Percentiles rank a stretch among this genome's conserved stretches.
These are phyloP conservation scores for Fusarium robinianum DNA, from an alignment of 2,329 filamentous ascomycete species.

Conservation along the genomic window DNA sequence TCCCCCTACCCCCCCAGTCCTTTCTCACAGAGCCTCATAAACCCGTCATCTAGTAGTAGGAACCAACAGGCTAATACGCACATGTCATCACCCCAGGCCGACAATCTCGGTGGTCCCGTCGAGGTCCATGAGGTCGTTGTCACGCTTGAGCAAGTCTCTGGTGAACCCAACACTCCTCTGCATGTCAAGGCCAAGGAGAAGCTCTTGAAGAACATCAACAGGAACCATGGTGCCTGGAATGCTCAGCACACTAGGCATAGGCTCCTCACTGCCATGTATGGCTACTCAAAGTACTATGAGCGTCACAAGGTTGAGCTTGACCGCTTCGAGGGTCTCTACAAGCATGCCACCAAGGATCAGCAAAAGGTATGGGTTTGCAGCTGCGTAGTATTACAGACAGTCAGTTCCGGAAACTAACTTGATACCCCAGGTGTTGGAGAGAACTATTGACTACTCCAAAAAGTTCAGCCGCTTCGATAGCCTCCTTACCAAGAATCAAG, in stretches of 20 bases:
- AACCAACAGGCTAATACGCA: constrained; percentile 20
- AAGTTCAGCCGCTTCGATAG: constrained; percentile 52
- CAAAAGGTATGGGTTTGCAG: constrained; percentile 34
- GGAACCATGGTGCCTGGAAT: constrained; percentile 40
- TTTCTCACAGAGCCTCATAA: too few relatives aligned
- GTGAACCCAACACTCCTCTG: constrained; percentile 27
- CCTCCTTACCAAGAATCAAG: constrained; percentile 50
- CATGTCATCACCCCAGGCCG: too few relatives aligned
- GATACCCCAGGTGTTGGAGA: constrained; percentile 47
- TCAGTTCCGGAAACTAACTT: constrained; percentile 1
- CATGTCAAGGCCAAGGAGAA: constrained; percentile 40
- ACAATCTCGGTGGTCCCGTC: constrained; percentile 8
- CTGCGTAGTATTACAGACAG: not conserved
- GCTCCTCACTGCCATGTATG: constrained; percentile 47
- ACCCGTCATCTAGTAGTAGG: too few relatives aligned
- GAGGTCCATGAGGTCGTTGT: constrained; percentile 37
- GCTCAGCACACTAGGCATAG: constrained; percentile 46
- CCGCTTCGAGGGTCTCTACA: constrained; percentile 44
- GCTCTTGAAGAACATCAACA: constrained; percentile 39
- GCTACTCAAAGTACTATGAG: constrained; percentile 43
- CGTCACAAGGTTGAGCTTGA: constrained; percentile 44
- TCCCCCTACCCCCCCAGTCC: too few relatives aligned
- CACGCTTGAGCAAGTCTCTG: constrained; percentile 33
- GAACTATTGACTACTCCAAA: constrained; percentile 60
- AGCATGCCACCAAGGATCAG: constrained; percentile 43